Conservation (phyloP, 2,329 filamentous ascomycete species). For the Aspergillus spinulosporus region DNA sequence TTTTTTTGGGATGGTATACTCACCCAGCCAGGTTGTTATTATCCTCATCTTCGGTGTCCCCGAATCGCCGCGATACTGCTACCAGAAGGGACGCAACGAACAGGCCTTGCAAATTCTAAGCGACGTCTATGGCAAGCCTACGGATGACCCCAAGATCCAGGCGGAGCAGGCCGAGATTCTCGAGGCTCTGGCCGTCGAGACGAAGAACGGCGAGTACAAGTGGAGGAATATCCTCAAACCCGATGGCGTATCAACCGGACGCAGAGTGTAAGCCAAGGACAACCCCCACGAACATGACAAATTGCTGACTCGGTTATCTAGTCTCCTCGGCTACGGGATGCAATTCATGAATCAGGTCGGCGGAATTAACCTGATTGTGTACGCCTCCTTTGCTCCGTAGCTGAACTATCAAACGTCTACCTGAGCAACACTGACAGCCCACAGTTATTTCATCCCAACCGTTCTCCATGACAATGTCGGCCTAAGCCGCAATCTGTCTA, state of each 20-base stretch:
- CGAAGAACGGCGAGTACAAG: constrained; percentile 34
- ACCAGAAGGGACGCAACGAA: constrained; percentile 43
- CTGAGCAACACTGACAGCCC: background rate
- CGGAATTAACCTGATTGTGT: constrained; percentile 51
- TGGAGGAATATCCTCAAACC: constrained; percentile 44
- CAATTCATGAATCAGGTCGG: constrained; percentile 54
- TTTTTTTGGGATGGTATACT: background rate
- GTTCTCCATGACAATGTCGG: constrained; percentile 28
- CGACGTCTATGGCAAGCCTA: constrained; percentile 27
- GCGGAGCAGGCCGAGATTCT: constrained; percentile 42
- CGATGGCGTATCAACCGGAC: constrained; percentile 45
- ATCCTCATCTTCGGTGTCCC: constrained; percentile 28
- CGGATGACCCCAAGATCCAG: constrained; percentile 25
- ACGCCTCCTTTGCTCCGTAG: background rate
- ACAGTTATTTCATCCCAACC: constrained; percentile 23
- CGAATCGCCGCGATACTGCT: constrained; percentile 46
- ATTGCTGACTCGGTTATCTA: background rate
- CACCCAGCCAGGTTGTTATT: constrained; percentile 17
- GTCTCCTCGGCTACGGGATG: constrained; percentile 48
- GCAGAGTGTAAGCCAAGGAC: constrained; percentile 36
- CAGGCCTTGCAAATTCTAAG: constrained; percentile 31
- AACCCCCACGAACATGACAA: background rate
- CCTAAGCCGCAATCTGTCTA: constrained; percentile 24
- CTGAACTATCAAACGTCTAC: background rate
- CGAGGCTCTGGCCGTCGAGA: constrained; percentile 47